phyloP scores from a whole-genome alignment of 2,329 filamentous ascomycete species.

The Rhinocladiella mackenziei region DNA sequence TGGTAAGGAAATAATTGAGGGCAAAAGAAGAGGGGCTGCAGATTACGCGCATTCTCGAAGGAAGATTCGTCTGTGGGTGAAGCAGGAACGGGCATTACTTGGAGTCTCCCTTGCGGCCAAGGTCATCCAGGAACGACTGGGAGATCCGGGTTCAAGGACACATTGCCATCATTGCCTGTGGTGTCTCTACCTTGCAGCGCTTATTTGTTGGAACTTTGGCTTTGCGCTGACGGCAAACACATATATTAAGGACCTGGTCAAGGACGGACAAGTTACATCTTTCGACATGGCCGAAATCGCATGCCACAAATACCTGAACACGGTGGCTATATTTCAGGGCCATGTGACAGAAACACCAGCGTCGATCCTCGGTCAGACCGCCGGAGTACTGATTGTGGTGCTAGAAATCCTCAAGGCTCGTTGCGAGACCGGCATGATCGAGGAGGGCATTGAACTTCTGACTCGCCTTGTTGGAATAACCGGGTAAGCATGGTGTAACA shows the following conservation, averaged over 20 bases:
- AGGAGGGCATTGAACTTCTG: slow-evolving; percentile 8
- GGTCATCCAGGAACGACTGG: slow-evolving; percentile 3
- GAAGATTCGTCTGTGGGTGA: slow-evolving; percentile 9
- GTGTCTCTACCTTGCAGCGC: slow-evolving; percentile 57
- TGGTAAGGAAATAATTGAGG: slow-evolving; percentile 11
- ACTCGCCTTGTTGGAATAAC: slow-evolving; percentile 3
- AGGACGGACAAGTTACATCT: slow-evolving; percentile 1
- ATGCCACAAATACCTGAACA: slow-evolving; percentile 7
- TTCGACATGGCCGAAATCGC: slow-evolving; percentile 2
- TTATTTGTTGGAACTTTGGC: slow-evolving; percentile 49
- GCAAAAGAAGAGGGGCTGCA: slow-evolving; percentile 6
- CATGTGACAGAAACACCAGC: neutral
- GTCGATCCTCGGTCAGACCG: neutral
- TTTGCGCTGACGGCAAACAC: slow-evolving; percentile 6
- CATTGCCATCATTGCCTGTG: slow-evolving; percentile 53
- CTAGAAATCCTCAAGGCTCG: slow-evolving; percentile 1
- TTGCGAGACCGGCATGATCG: slow-evolving; percentile 8
- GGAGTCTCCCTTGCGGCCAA: slow-evolving; percentile 5
- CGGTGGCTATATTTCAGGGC: slow-evolving; percentile 1
- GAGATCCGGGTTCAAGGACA: neutral
- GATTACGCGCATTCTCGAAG: slow-evolving; percentile 9
- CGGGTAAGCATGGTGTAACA: too few species aligned
- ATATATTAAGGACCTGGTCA: slow-evolving; percentile 1
- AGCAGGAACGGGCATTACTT: slow-evolving; percentile 4
- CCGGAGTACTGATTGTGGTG: slow-evolving; percentile 6